These are phyloP conservation scores for Bodo saltans DNA, from an alignment of 78 protist genomes.

Conservation along the genomic window DNA sequence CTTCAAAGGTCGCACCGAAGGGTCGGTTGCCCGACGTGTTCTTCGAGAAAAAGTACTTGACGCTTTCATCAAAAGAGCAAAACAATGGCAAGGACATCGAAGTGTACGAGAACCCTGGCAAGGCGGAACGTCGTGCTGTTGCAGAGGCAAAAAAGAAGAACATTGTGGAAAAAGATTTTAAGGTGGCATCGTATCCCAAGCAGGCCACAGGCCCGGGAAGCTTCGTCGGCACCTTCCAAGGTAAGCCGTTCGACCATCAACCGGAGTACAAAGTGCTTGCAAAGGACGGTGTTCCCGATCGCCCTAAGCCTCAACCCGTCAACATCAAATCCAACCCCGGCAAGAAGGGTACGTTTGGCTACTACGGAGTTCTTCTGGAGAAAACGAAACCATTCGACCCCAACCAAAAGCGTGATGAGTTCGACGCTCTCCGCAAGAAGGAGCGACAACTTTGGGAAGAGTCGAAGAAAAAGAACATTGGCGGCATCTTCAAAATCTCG, in stretches of 20 bases:
- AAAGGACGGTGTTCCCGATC: not conserved
- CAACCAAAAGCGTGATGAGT: not conserved
- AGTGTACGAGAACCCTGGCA: not conserved
- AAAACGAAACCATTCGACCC: not conserved
- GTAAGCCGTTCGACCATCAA: not conserved
- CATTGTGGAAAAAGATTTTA: not conserved
- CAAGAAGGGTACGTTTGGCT: not conserved
- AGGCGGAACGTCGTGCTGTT: not conserved
- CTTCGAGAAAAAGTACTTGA: not conserved
- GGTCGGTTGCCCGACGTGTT: not conserved
- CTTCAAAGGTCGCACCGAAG: not conserved
- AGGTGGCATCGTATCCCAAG: not conserved
- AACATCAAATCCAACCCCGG: not conserved
- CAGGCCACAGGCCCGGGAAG: not conserved
- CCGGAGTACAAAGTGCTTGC: not conserved
- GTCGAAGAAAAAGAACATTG: not conserved
- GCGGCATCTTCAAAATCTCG: not conserved
- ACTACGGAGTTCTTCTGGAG: not conserved
- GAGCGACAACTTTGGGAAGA: not conserved
- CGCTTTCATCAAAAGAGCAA: not conserved
- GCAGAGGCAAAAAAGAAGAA: not conserved
- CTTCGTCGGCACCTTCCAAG: not conserved
- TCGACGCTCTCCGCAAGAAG: not conserved
- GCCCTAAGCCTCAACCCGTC: not conserved
- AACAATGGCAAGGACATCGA: not conserved